Base-by-base conservation (phyloP, 1,284 basidiomycete species). In the Trametes sp. region DNA sequence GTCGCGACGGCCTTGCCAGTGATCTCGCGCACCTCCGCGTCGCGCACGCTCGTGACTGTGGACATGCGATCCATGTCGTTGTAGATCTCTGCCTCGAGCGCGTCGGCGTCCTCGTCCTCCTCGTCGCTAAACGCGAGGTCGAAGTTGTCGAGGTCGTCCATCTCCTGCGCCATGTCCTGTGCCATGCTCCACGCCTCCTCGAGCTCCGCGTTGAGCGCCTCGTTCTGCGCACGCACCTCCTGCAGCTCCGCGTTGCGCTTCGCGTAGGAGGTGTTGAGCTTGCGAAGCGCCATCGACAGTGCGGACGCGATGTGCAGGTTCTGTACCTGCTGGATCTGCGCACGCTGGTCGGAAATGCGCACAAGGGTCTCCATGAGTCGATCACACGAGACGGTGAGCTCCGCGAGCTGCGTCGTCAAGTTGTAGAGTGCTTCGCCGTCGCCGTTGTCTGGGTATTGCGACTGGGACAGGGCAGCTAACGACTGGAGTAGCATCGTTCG, bases 181-280 rank as follows among this genome's bases (percentile, higher is more conserved):
- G 91, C 92, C 63, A 88, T 86, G 50, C 81, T 81, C 92, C 92
- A 93, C 1, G 90, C 92, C 61, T 93, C 92, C 54, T 90, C 87
- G n/a, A 92, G 79, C 69, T 92, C 89, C 10, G 82, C 88, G 69
- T 89, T 82, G 14, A 92, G 81, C 56, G 83, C 79, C 28, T 74
- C 76, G 24, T 89, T 81, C 46, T 80, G 78, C 9, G 80, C 72
- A 54, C 80, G 80, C 21, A 83, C 77, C 23, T 78, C 75, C 33
- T 76, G 73, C 21, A 90, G 77, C 45, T 93, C 89, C 3, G 77
- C 71, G 0, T 82, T 84, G 35, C 90, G 84, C 49, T 85, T 84
- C 11, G 86, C 84, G 65, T 90, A 90, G 52, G 88, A 88, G 46
- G 81, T 82, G 72, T 93, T 93, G 41, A 93, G 81, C 78, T 94